These are phyloP conservation scores for Cryptococcus hybrid DNA, from an alignment of 1,284 basidiomycete species.

Conservation along the genomic window DNA sequence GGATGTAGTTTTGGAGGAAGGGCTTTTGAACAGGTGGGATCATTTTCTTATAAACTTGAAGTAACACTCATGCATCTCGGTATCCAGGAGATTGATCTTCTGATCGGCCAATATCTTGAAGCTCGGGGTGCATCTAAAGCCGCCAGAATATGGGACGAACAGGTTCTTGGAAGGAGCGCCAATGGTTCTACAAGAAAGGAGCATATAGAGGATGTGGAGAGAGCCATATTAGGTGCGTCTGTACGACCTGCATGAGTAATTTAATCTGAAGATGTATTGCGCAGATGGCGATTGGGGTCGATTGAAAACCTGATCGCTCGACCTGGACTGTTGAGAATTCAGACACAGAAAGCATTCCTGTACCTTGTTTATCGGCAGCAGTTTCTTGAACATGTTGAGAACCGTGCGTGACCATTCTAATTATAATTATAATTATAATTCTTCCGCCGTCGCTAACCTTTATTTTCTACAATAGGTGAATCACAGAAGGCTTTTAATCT, in stretches of 20 bases:
- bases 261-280: neutral
- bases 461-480: slow-evolving; percentile 26
- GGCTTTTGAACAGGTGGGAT: neutral
- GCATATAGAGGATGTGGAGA: slow-evolving; percentile 49
- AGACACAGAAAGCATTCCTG: slow-evolving; percentile 53
- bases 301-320: slow-evolving; percentile 48
- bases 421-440: too few species aligned
- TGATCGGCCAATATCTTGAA: slow-evolving; percentile 52
- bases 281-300: slow-evolving; percentile 53
- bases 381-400: slow-evolving; percentile 54
- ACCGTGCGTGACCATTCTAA: slow-evolving; percentile 15
- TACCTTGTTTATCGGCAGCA: slow-evolving; percentile 49
- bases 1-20: slow-evolving; percentile 12
- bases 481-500: slow-evolving; percentile 55
- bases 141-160: slow-evolving; percentile 15
- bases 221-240: slow-evolving; percentile 47
- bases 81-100: slow-evolving; percentile 41
- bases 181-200: slow-evolving; percentile 37
- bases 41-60: too few species aligned
- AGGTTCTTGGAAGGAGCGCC: slow-evolving; percentile 27
- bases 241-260: neutral
- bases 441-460: neutral
- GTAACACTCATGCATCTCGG: neutral
- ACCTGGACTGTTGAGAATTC: slow-evolving; percentile 48
- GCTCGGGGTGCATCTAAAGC: slow-evolving; percentile 47